Base-by-base conservation (phyloP, 257 asterid genomes). In the Nicotiana obtusifolia region DNA sequence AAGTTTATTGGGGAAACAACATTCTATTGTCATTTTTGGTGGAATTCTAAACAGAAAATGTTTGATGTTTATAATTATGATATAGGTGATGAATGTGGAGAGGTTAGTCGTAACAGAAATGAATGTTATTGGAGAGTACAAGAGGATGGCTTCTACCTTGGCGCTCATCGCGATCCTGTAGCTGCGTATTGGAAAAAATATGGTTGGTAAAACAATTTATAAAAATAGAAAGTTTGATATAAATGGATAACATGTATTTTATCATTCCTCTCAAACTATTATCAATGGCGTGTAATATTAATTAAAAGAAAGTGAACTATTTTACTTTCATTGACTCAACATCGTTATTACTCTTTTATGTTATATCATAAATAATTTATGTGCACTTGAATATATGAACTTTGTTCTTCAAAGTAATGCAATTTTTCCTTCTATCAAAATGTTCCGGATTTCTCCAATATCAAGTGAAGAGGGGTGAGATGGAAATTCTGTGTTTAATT, bases 51-150 rank as follows among this genome's bases (percentile, higher is more conserved):
- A 0, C 0, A 41, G 5, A 68, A 35, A n/a, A 5, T 10, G 22
- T 37, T 68, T 68, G 77, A n/a, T 68, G 19, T n/a, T 35, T 37
- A 35, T 11, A 69, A n/a, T 30, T 3, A 15, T 2, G 22, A 8
- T 65, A 30, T 65, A 30, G 73, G 13, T 65, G 73, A 65, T 15
- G 33, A 19, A 6, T 65, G 73, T 65, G 73, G 73, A 28, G 11
- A 64, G 5, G 20, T 5, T 5, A 14, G 20, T 5, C 44, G 41
- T 28, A 7, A 64, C 15, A 64, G 20, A n/a, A 19, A 35, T n/a
- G 77, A 20, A 41, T 69, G 77, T 11, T 41, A 69, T 41, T 69
- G 77, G 77, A 41, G 77, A 2, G 77, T 69, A 30, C 73, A 65
- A 65, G 44, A 30, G 13, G 47, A 65, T 65, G 73, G 73, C 13